phyloP scores from a whole-genome alignment of 495 filamentous ascomycete species.

The Tricharina praecox region DNA sequence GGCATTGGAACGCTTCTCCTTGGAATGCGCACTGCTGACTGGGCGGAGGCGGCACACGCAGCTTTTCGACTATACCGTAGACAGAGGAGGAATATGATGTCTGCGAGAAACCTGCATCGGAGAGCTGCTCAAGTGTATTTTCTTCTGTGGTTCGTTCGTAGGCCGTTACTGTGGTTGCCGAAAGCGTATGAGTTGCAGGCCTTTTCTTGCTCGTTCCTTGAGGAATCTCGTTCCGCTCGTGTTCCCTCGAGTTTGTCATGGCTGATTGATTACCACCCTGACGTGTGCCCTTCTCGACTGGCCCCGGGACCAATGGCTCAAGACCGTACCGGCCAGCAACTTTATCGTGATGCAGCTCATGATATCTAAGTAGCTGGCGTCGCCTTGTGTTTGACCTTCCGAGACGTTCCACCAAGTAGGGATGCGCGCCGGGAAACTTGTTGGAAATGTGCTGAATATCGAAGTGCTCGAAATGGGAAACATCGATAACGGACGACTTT shows the following conservation, averaged over 20 bases:
- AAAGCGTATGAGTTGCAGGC: background rate
- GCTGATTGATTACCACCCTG: background rate
- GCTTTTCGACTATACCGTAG: background rate
- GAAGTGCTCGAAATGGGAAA: constrained; percentile 26
- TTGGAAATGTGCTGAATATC: constrained; percentile 23
- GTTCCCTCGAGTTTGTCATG: too few relatives aligned
- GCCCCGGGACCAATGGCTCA: background rate
- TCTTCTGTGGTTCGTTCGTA: background rate
- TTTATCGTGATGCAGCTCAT: constrained; percentile 16
- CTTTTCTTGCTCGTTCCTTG: background rate
- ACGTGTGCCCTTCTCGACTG: background rate
- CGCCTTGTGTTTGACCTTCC: constrained; percentile 28
- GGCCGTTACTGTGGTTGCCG: background rate
- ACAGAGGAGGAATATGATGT: background rate
- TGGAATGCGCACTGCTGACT: background rate
- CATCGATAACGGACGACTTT: constrained; percentile 24
- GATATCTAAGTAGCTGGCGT: constrained; percentile 17
- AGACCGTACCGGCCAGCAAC: background rate
- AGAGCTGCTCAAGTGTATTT: too few relatives aligned
- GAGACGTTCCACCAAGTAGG: constrained; percentile 22
- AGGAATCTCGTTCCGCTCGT: too few relatives aligned
- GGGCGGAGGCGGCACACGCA: background rate
- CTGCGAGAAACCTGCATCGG: too few relatives aligned
- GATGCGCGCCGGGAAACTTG: background rate
- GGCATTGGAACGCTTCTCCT: background rate